Base-by-base conservation (phyloP, 2,329 filamentous ascomycete species). In the Alternaria brassicae region DNA sequence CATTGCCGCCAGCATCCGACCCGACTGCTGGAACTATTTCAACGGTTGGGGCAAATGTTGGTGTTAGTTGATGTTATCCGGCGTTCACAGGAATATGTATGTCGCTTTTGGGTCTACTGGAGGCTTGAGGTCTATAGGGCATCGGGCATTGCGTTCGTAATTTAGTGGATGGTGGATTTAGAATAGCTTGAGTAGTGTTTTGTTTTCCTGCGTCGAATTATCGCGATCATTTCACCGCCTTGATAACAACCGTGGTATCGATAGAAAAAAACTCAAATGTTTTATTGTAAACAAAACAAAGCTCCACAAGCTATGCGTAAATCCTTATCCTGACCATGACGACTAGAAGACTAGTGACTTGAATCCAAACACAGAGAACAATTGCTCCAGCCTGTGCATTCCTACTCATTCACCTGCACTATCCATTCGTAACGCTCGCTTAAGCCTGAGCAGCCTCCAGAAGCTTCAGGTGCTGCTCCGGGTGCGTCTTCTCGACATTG, bases 401-500 rank as follows among this genome's bases (percentile, higher is more conserved):
- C 17, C 27, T 17, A 5, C 27, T 23, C 42, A n/a, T 15, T 3
- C 6, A 36, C 21, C 5, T 30, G 19, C 19, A 40, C 32, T 4
- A 32, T 34, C 41, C 17, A 34, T 19, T 12, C 3, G 19, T 21
- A n/a, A 21, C 8, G 25, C 3, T 13, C 27, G 4, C n/a, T 21
- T 66, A 75, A 30, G 67, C 69, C 54, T 57, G 66, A 8, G 69
- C 73, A 39, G 72, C 64, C 61, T 77, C 65, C 12, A 79, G 62
- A 56, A 79, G 62, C 66, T 70, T 68, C 12, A 59, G 47, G 50
- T 79, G 77, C 69, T 79, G 77, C 62, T 69, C 71, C 1, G 77
- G 77, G 58, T 78, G 76, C 28, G 74, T 77, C 70, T 76, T 79
- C 62, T 80, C 77, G 1, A 79, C 75, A 51, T 77, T 79, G 1